Percentiles rank a stretch among this genome's conserved stretches.
Evolutionary conservation across 164 flowering plant species (phyloP).

Genomic region (Nymphaea colorata): DNA sequence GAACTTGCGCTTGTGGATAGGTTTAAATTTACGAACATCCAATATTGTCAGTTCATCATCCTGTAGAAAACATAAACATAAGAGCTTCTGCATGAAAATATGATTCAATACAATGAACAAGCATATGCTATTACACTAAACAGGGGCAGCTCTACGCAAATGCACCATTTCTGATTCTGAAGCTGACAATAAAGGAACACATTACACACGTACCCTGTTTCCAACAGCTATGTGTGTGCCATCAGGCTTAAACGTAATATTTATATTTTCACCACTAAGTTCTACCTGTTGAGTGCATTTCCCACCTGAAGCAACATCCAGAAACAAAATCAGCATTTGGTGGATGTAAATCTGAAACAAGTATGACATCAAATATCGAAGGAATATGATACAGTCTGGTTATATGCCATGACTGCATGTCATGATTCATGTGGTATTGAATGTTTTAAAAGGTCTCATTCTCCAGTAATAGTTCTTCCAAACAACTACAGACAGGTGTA

Average conservation of each 20-base stretch:
- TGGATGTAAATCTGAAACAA: neutral
- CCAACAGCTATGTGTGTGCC: conserved; percentile 94
- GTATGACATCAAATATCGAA: too few species aligned
- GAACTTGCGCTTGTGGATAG: conserved; percentile 82
- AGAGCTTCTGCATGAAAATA: neutral
- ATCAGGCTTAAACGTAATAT: conserved; percentile 90
- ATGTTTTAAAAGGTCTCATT: too few species aligned
- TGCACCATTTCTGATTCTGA: neutral
- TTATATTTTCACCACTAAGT: conserved; percentile 94
- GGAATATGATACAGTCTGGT: too few species aligned
- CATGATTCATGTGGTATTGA: too few species aligned
- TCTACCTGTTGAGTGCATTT: conserved; percentile 54
- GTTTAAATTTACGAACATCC: conserved; percentile 94
- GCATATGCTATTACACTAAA: neutral
- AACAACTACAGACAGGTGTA: too few species aligned
- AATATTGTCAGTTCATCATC: conserved; percentile 91
- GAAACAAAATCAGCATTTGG: neutral
- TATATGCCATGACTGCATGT: too few species aligned
- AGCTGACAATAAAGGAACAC: neutral
- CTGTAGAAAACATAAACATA: conserved; percentile 19
- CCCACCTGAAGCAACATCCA: conserved; percentile 47
- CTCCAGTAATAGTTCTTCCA: too few species aligned
- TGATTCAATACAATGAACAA: neutral
- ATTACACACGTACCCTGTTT: conserved; percentile 46
- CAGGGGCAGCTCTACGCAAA: too few species aligned